Conservation (phyloP, 371 early-diverging fungal genomes). For the Mortierella sp. region DNA sequence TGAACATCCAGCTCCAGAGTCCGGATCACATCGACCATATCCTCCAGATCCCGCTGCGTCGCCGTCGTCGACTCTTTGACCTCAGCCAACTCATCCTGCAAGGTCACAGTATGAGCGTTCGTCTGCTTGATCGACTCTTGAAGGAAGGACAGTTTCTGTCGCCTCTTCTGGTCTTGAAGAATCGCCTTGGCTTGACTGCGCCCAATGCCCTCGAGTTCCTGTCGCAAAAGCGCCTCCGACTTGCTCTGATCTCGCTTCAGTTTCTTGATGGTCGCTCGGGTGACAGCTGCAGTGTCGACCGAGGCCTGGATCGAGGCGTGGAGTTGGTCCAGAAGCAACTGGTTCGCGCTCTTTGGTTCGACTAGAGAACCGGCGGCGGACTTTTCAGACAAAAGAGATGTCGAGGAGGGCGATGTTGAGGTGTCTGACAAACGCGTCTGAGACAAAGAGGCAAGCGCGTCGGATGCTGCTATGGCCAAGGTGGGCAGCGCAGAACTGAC, state of each 20-base stretch:
- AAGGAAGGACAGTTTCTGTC: constrained; percentile 52
- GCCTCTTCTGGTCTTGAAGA: constrained; percentile 52
- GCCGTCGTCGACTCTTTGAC: constrained; percentile 9
- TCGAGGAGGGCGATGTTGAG: not conserved
- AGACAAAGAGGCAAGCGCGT: constrained; percentile 7
- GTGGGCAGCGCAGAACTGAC: not conserved
- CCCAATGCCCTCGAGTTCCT: constrained; percentile 54
- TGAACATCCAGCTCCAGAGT: constrained; percentile 32
- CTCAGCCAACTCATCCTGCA: constrained; percentile 30
- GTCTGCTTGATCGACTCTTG: constrained; percentile 57
- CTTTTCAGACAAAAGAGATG: not conserved
- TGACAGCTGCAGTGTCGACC: constrained; percentile 21
- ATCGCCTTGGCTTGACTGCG: constrained; percentile 47
- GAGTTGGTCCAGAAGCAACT: constrained; percentile 31
- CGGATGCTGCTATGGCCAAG: not conserved
- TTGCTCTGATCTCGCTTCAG: constrained; percentile 56
- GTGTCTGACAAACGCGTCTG: not conserved
- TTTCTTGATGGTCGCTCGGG: constrained; percentile 39
- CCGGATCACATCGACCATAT: constrained; percentile 7
- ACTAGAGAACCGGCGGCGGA: not conserved
- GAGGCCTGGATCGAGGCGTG: constrained; percentile 33
- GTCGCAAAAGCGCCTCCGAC: constrained; percentile 32
- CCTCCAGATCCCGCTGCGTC: constrained; percentile 19
- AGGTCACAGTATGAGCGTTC: constrained; percentile 19
- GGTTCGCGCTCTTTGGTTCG: constrained; percentile 25